Conservation (phyloP, 2,329 filamentous ascomycete species). For the Davidsoniella eucalypti region DNA sequence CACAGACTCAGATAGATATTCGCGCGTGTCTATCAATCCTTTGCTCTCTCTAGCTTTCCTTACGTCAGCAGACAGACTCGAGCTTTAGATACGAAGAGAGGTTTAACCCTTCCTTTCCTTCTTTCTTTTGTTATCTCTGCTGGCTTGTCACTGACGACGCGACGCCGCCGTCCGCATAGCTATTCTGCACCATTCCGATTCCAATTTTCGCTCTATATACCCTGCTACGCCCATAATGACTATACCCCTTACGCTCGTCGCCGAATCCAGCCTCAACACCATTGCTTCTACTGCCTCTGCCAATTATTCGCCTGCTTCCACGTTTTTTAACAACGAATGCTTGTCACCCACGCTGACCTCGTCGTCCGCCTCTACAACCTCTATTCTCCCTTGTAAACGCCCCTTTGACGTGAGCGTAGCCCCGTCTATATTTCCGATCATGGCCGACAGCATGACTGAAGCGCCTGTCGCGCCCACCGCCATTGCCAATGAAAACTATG, state of each 20-base stretch:
- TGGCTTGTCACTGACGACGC: too few species aligned
- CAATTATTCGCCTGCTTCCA: neutral
- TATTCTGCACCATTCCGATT: neutral
- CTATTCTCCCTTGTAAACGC: constrained; percentile 9
- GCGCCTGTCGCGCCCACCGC: neutral
- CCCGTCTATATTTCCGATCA: constrained; percentile 2
- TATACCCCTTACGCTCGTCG: constrained; percentile 9
- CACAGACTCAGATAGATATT: too few species aligned
- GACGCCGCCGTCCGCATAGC: neutral
- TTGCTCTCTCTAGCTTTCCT: too few species aligned
- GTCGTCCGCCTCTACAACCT: constrained; percentile 3
- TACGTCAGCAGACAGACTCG: too few species aligned
- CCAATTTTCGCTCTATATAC: too few species aligned
- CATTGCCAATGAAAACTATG: constrained; percentile 6
- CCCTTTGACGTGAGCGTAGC: constrained; percentile 5
- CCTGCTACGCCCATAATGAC: constrained; percentile 6
- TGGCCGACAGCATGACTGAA: constrained; percentile 10
- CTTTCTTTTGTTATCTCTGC: too few species aligned
- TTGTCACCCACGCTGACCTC: constrained; percentile 4
- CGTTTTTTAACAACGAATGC: neutral
- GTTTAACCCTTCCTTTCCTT: too few species aligned
- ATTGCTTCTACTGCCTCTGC: constrained; percentile 1
- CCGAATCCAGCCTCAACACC: constrained; percentile 8
- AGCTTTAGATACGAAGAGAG: too few species aligned
- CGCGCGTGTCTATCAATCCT: too few species aligned